Evolutionary conservation across 257 asterid genomes (phyloP).

Genomic region (Nemophila menziesii): DNA sequence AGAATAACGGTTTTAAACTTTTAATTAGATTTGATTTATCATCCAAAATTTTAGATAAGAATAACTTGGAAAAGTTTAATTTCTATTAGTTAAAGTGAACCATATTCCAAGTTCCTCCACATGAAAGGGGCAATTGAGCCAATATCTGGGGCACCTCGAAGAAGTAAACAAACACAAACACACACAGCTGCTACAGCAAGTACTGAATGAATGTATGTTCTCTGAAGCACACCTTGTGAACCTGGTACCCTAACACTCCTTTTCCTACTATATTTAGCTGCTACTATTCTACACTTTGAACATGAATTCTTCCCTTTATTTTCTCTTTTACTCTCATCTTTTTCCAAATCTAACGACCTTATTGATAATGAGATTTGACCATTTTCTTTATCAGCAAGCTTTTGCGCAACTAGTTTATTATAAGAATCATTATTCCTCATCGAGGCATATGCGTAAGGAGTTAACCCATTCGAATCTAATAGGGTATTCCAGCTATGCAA

Average conservation of each 20-base stretch:
- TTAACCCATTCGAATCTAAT: slow-evolving; percentile 59
- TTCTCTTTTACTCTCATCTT: slow-evolving; percentile 9
- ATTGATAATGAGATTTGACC: slow-evolving; percentile 45
- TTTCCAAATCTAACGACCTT: slow-evolving; percentile 23
- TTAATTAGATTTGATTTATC: no score
- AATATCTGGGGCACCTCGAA: slow-evolving; percentile 57
- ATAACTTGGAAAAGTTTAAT: no score
- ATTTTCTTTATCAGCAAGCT: slow-evolving; percentile 33
- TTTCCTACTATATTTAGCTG: slow-evolving; percentile 25
- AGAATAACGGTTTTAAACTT: no score
- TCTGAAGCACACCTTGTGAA: slow-evolving; percentile 51
- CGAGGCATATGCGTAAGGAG: slow-evolving; percentile 59
- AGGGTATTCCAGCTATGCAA: slow-evolving; percentile 57
- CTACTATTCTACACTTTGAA: slow-evolving; percentile 46
- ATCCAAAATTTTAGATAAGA: no score
- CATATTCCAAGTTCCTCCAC: slow-evolving; percentile 65
- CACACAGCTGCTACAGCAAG: slow-evolving; percentile 81
- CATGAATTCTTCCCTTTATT: slow-evolving; percentile 30
- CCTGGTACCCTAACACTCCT: slow-evolving; percentile 25
- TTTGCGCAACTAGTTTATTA: slow-evolving; percentile 48
- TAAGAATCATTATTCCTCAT: slow-evolving; percentile 65
- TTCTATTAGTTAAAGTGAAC: slow-evolving; percentile 39
- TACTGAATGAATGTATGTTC: slow-evolving; percentile 64
- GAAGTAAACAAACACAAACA: slow-evolving; percentile 63
- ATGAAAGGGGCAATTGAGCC: slow-evolving; percentile 44